Evolutionary conservation across 352 stramenopile species (phyloP), one percentile per base, ranked within the genome.

Genomic region (Globisporangium sylvaticum): DNA sequence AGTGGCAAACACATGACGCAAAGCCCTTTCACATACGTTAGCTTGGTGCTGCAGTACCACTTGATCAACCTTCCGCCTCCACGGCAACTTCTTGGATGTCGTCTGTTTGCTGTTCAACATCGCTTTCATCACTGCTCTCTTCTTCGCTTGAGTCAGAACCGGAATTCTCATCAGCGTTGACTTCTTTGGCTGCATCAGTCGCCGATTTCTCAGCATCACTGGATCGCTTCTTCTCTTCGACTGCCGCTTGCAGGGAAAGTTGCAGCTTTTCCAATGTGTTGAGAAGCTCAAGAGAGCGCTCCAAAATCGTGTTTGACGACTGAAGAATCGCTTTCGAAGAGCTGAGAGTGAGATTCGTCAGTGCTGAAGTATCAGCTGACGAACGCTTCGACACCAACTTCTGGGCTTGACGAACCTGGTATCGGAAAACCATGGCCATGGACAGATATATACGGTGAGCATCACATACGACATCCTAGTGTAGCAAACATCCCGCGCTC

Each of bases 231-330:
- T 64, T 80, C 73, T 71, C 80, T 42, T 65, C 67, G 60, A 66
- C 53, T 62, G 18, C 69, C 55, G 68, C 7, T 48, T 75, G 42
- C 65, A 70, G 14, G n/a, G 67, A 44, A 20, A 62, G n/a, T 56
- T 84, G 76, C 42, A 83, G 52, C 6, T 71, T 37, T 59, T 91
- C 83, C 25, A 91, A 73, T 1, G 79, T 71, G 20, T 78, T 65
- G 14, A 93, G 72, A 20, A 90, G 63, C 54, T 83, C 75, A 0
- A 93, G 65, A 9, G 83, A 81, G 52, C 78, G 82, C 53, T 90
- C 75, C 37, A 93, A 68, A 10, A 91, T 74, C n/a, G 72, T 67
- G 18, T 75, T 78, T 2, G 83, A 75, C 27, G 82, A 84, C 37
- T 80, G 75, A 29, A 91, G 72, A 27, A 84, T 89, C 52, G 69